Base-by-base conservation (phyloP, 495 filamentous ascomycete species). In the Penicillium coffeae region DNA sequence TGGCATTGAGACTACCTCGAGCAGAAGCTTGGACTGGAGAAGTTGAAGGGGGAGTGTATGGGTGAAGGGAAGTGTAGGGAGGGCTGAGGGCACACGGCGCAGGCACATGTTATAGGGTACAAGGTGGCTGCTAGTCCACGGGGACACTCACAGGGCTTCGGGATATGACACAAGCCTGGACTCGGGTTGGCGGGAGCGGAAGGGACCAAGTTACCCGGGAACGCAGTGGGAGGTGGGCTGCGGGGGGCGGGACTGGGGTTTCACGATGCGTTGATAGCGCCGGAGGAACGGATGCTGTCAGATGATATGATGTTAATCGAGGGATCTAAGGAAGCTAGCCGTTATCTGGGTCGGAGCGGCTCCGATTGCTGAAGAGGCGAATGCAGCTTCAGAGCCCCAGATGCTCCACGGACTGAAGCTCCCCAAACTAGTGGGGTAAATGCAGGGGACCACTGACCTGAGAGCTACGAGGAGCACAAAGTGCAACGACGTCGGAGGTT, bases 1-100 rank as follows among this genome's bases (percentile, higher is more conserved):
- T 72, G 88, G 88, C 87, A 92, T 93, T 59, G 65, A 61, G 51
- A 50, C 59, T 65, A 66, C 51, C 54, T 58, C 62, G 64, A 63
- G 48, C 53, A 44, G 30, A 46, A 22, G 42, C 36, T 8, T 36
- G 35, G 30, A 38, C 16, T 35, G 40, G 20, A 34, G 43, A 12
- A 21, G 16, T 4, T 6, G 20, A 21, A 13, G 22, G 7, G 2
- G n/a, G 21, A 38, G 25, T 5, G 25, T 4, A 30, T 30, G 25
- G 25, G 25, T 20, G n/a, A 38, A 38, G 19, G 34, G 32, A 35
- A 35, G 10, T 19, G 33, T 0, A 38, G 21, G 15, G 21, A 52
- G 42, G 10, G 21, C 0, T n/a, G 18, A 41, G 19, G 16, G 27
- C 8, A 50, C 21, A 56, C 8, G 42, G 30, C 30, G 16, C 15